phyloP scores from a whole-genome alignment of 2,329 filamentous ascomycete genomes.

The Pseudogymnoascus verrucosus region DNA sequence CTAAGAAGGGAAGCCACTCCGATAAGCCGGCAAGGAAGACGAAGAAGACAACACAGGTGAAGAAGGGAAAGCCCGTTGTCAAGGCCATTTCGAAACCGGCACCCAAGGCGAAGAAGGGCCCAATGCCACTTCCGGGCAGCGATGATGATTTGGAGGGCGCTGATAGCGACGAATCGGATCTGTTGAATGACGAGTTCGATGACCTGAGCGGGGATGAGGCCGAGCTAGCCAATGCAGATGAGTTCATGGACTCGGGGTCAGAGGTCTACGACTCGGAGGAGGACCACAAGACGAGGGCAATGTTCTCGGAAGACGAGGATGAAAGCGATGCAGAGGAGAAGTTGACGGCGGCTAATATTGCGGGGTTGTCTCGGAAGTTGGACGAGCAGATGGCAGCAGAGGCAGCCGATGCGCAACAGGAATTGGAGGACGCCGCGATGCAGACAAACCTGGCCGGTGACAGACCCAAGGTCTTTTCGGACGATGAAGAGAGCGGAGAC shows the following conservation, averaged over 20 bases:
- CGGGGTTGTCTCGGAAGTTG: slow-evolving; percentile 76
- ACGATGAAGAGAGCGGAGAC: slow-evolving; percentile 53
- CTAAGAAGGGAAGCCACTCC: slow-evolving; percentile 28
- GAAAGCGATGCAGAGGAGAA: slow-evolving; percentile 82
- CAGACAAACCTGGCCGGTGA: slow-evolving; percentile 91
- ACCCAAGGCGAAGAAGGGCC: slow-evolving; percentile 33
- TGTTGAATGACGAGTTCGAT: slow-evolving; percentile 37
- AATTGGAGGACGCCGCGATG: slow-evolving; percentile 75
- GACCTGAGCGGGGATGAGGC: slow-evolving; percentile 27
- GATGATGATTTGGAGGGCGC: slow-evolving; percentile 32
- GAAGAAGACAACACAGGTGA: slow-evolving; percentile 28
- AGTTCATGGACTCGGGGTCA: slow-evolving; percentile 43
- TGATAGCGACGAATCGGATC: slow-evolving; percentile 33
- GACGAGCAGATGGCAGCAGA: slow-evolving; percentile 71
- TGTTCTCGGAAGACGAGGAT: slow-evolving; percentile 94
- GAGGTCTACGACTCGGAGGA: slow-evolving; percentile 41
- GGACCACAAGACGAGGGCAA: slow-evolving; percentile 51
- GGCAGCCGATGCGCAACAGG: slow-evolving; percentile 73
- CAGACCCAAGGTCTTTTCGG: slow-evolving; percentile 56
- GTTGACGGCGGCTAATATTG: slow-evolving; percentile 93
- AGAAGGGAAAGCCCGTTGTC: slow-evolving; percentile 26
- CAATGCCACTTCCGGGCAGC: slow-evolving; percentile 35
- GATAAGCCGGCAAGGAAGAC: slow-evolving; percentile 26
- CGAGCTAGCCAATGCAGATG: slow-evolving; percentile 38
- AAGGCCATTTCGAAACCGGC: slow-evolving; percentile 26